A percentile compares a stretch with the other conserved stretches of the same genome.
These are phyloP conservation scores for Eucalyptus camaldulensis DNA, from an alignment of 345 rosid species.

Conservation along the genomic window DNA sequence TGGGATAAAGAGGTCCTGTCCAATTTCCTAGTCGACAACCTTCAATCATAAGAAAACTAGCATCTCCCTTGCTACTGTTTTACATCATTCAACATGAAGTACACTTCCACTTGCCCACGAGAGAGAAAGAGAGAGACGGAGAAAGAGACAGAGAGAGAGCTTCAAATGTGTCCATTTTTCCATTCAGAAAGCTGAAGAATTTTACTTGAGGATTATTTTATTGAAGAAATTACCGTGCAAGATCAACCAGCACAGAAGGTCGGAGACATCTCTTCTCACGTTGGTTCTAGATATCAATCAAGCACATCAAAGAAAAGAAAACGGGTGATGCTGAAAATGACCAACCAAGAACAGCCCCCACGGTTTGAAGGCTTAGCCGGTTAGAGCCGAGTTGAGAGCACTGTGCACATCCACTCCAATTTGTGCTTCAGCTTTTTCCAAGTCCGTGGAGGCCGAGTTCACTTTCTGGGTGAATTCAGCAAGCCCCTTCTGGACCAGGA, in stretches of 20 bases:
- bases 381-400: slow-evolving; percentile 45
- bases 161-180: background rate
- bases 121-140: background rate
- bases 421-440: slow-evolving; percentile 97
- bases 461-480: slow-evolving; percentile 82
- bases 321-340: background rate
- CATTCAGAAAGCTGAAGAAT: background rate
- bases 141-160: background rate
- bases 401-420: slow-evolving; percentile 30
- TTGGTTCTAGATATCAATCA: background rate
- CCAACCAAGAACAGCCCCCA: background rate
- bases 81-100: background rate
- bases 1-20: background rate
- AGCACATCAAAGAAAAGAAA: background rate
- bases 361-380: slow-evolving; percentile 1
- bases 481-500: slow-evolving; percentile 79
- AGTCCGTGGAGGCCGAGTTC: slow-evolving; percentile 68
- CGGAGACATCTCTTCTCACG: background rate
- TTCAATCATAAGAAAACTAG: background rate
- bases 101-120: background rate
- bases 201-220: background rate
- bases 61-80: background rate
- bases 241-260: background rate
- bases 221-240: background rate
- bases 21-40: background rate